Conservation (phyloP, 129 eudicot genomes). For the Tagetes patula region DNA sequence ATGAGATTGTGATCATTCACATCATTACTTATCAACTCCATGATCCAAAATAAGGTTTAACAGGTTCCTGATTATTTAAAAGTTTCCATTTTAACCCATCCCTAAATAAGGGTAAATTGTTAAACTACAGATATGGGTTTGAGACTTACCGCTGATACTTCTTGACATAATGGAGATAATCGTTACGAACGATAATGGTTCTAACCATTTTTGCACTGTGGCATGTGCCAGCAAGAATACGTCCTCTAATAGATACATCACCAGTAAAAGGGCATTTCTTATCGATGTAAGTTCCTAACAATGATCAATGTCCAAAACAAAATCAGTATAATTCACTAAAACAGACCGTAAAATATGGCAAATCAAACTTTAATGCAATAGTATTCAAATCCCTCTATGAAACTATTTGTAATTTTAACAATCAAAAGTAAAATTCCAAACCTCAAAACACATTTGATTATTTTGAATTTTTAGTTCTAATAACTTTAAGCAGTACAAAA, state of each 20-base stretch:
- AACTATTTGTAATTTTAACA: background rate
- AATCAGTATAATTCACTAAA: background rate
- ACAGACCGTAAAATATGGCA: background rate
- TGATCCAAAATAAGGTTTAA: background rate
- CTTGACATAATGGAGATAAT: slow-evolving; percentile 14
- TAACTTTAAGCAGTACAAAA: too few species aligned
- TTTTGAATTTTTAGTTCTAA: too few species aligned
- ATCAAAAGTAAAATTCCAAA: background rate
- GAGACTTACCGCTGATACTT: slow-evolving; percentile 12
- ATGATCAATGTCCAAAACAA: background rate
- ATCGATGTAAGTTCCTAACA: slow-evolving; percentile 41
- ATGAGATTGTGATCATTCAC: background rate
- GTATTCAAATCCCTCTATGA: background rate
- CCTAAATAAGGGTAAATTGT: background rate
- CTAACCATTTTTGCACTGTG: slow-evolving; percentile 47
- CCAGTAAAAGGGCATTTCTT: slow-evolving; percentile 24
- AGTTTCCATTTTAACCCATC: background rate
- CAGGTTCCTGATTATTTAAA: background rate
- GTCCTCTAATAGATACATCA: slow-evolving; percentile 32
- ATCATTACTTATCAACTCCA: background rate
- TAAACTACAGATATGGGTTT: too few species aligned
- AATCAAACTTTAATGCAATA: background rate
- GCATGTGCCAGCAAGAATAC: slow-evolving; percentile 46
- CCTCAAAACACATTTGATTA: background rate
- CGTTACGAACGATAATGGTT: slow-evolving; percentile 39